A percentile compares a stretch with the other conserved stretches of the same genome.
These are phyloP conservation scores for Blastobotrys mokoenaii DNA, from an alignment of 805 yeast genomes.

Conservation along the genomic window DNA sequence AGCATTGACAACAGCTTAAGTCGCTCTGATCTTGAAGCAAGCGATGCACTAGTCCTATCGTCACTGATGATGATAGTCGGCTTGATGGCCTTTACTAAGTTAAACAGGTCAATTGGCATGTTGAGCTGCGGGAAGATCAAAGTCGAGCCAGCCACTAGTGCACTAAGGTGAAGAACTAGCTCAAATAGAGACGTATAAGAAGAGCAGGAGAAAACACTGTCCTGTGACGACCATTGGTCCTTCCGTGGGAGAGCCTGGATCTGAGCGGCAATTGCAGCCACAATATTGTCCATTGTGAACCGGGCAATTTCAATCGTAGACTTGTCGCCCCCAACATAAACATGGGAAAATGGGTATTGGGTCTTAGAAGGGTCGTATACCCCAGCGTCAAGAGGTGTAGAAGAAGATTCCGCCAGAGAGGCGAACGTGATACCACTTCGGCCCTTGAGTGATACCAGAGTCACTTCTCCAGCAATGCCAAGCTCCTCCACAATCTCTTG, in stretches of 20 bases:
- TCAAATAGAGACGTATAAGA: slow-evolving; percentile 21
- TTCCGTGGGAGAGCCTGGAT: slow-evolving; percentile 26
- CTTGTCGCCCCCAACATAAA: slow-evolving; percentile 4
- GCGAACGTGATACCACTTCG: neutral
- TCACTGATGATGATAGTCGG: slow-evolving; percentile 27
- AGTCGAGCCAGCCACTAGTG: slow-evolving; percentile 22
- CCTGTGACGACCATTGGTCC: slow-evolving; percentile 23
- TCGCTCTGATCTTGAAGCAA: slow-evolving; percentile 19
- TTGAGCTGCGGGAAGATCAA: slow-evolving; percentile 12
- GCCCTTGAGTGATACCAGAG: neutral
- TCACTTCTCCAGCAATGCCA: neutral
- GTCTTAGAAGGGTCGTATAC: too few relatives aligned
- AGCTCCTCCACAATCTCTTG: slow-evolving; percentile 4
- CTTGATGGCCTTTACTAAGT: slow-evolving; percentile 14
- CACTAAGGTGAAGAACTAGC: slow-evolving; percentile 24
- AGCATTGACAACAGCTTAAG: slow-evolving; percentile 11
- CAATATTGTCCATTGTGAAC: slow-evolving; percentile 21
- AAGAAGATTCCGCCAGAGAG: neutral
- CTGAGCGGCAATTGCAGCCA: slow-evolving; percentile 31
- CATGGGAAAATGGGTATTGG: slow-evolving; percentile 7
- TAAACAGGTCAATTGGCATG: slow-evolving; percentile 14
- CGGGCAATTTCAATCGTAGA: slow-evolving; percentile 1
- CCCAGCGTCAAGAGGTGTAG: slow-evolving; percentile 1
- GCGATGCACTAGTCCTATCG: slow-evolving; percentile 23
- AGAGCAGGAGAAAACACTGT: slow-evolving; percentile 26